phyloP scores from a whole-genome alignment of 2,329 filamentous ascomycete species.

The Ceratocystis variospora region DNA sequence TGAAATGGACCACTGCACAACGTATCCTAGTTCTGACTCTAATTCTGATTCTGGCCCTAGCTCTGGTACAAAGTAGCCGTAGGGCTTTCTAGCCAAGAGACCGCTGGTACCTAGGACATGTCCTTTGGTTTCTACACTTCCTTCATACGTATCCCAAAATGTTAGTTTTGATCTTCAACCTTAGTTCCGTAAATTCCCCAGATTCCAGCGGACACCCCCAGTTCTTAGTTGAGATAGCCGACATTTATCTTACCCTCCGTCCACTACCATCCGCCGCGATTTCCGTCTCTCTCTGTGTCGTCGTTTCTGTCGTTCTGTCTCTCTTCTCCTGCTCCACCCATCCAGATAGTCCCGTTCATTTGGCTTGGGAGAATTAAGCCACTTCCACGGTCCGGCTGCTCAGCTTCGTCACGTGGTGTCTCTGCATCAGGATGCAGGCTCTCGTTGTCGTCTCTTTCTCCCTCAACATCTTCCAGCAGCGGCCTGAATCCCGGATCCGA shows the following conservation, averaged over 20 bases:
- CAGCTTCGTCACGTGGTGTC: neutral
- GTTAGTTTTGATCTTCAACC: too few relatives aligned
- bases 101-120: too few relatives aligned
- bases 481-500: neutral
- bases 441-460: neutral
- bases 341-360: neutral
- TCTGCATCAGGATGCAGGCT: neutral
- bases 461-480: slow-evolving; percentile 1
- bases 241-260: neutral
- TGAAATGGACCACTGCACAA: too few relatives aligned
- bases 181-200: too few relatives aligned
- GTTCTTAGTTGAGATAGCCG: neutral
- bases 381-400: neutral
- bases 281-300: neutral
- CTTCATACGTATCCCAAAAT: too few relatives aligned
- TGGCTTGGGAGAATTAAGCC: neutral
- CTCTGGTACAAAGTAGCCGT: too few relatives aligned
- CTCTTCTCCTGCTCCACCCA: neutral
- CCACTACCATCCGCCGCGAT: neutral
- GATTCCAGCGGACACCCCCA: too few relatives aligned
- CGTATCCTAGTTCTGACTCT: too few relatives aligned
- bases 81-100: too few relatives aligned
- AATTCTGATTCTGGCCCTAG: too few relatives aligned
- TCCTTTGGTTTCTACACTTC: too few relatives aligned
- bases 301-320: neutral